Evolutionary conservation across 176 grass and related monocot genomes (phyloP), one percentile per base, ranked within the genome.

Genomic region (Carex pumila): DNA sequence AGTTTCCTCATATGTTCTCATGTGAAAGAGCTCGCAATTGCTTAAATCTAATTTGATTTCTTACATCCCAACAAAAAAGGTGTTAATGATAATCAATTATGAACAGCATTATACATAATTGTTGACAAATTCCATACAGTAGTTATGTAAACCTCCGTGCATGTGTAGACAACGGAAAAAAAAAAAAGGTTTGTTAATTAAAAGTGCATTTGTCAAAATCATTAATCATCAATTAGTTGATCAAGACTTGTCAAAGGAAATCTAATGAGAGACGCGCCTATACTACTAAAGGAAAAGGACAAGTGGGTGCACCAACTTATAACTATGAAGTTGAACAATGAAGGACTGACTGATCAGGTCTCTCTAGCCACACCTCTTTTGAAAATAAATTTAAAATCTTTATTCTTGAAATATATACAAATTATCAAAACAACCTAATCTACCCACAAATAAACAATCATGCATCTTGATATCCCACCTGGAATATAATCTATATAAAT

Each of bases 381-480:
- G 80, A 82, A 68, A 52, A 14, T 6, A 39, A 81, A 65, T 29
- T 49, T 39, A 6, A 39, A n/a, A 43, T 30, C 15, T 53, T 67
- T 65, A 31, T 67, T 82, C 10, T 82, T 67, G 36, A 22, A 50
- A 66, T 11, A 25, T 25, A 25, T 25, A 50, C 18, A 67, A 83
- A 83, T 11, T 12, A 50, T 83, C 80, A 83, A 68, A 83, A 83
- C 80, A 83, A 83, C 80, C 80, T 65, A 83, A 83, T 68, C 80
- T 83, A 83, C 80, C 80, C n/a, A 83, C 4, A 83, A 82, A 83
- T 67, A 82, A 82, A 67, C 80, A 67, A 83, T 54, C 80, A 83
- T 83, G 34, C 61, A 68, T 83, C 61, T 65, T 6, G 5, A 76
- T 55, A 7, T 77, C 49, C 50, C 13, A 77, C 25, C 43, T 45